Conservation (phyloP, 345 rosid species). For the Eucalyptus regnans region DNA sequence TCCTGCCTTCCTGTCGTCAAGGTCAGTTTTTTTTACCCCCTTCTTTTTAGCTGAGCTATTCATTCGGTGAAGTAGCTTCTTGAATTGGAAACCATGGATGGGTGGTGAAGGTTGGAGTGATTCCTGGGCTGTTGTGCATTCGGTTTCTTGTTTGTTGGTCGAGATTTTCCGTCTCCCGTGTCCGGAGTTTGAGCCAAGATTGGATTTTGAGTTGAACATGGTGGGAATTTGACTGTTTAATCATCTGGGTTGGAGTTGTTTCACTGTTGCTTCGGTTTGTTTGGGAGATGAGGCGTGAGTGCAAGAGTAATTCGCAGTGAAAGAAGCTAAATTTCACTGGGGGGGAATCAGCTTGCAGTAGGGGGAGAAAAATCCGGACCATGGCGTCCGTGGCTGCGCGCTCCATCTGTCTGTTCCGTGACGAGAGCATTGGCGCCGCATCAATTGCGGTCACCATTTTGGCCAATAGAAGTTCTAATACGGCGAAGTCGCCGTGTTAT, state of each 20-base stretch:
- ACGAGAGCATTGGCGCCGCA: conserved; percentile 18
- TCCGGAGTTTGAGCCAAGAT: neutral
- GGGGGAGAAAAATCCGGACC: conserved; percentile 10
- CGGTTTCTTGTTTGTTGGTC: neutral
- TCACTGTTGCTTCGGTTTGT: neutral
- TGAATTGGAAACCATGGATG: neutral
- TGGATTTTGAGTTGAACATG: neutral
- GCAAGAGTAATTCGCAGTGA: neutral
- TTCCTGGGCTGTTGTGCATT: neutral
- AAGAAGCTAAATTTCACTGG: neutral
- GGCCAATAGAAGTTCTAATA: conserved; percentile 5
- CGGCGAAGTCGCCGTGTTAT: neutral
- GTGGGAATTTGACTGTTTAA: neutral
- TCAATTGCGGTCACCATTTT: conserved; percentile 10
- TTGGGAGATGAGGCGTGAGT: neutral
- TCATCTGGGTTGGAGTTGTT: neutral
- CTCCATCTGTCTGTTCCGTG: conserved; percentile 26
- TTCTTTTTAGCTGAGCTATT: neutral
- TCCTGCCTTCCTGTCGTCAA: neutral
- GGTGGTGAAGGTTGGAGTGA: neutral
- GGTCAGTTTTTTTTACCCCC: neutral
- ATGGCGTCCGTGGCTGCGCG: conserved; percentile 48
- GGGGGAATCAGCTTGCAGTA: conserved; percentile 9
- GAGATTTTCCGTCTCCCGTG: neutral
- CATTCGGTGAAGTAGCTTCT: neutral